Conservation (phyloP, 2,329 filamentous ascomycete genomes). For the Phialophora tarda region DNA sequence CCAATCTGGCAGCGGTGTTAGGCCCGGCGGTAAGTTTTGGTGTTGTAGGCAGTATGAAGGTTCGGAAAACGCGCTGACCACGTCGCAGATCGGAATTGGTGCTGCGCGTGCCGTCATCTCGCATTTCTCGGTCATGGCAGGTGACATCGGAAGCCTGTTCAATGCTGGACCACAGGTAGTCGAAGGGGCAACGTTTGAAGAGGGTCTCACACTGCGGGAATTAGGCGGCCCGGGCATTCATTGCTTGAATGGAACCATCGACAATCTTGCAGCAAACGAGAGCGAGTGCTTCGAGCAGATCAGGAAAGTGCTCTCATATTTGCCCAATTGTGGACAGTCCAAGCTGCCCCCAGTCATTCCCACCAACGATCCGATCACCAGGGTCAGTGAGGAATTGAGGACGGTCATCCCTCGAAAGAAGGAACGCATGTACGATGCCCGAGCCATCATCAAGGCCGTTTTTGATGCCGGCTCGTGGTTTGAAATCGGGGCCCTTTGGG, state of each 20-base stretch:
- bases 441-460: constrained; percentile 62
- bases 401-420: constrained; percentile 63
- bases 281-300: constrained; percentile 66
- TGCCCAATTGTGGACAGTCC: constrained; percentile 62
- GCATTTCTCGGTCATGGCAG: constrained; percentile 71
- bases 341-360: constrained; percentile 56
- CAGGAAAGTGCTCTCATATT: constrained; percentile 60
- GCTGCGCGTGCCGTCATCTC: constrained; percentile 66
- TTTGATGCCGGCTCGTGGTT: constrained; percentile 65
- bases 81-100: constrained; percentile 55
- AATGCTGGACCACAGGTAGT: constrained; percentile 70
- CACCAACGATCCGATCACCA: constrained; percentile 56
- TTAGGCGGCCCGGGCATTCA: constrained; percentile 67
- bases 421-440: constrained; percentile 65
- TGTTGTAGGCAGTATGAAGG: too few species aligned
- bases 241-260: constrained; percentile 69
- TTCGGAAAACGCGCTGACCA: too few species aligned
- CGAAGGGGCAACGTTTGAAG: constrained; percentile 67
- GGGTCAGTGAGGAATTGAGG: constrained; percentile 59
- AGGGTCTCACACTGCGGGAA: constrained; percentile 58
- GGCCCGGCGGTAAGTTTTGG: constrained; percentile 57
- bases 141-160: constrained; percentile 65
- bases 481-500: constrained; percentile 69
- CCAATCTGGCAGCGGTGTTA: constrained; percentile 67
- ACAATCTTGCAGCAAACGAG: constrained; percentile 67